Evolutionary conservation across 2,329 filamentous ascomycete species (phyloP), one percentile per base, ranked within the genome.

Genomic region (Colletotrichum siamense): DNA sequence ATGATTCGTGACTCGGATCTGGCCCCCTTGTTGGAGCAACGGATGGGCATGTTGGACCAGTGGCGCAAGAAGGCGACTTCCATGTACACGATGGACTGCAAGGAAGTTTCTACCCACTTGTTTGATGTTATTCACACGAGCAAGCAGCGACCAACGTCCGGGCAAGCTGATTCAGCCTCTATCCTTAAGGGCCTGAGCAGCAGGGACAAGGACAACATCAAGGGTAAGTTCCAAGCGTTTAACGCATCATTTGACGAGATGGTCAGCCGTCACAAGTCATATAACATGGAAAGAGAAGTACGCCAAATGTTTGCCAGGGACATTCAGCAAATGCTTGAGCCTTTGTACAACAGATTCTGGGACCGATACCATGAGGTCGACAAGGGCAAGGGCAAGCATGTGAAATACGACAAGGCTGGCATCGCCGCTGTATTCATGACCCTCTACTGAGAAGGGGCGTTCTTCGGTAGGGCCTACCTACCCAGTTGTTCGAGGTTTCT

Each of bases 361-460:
- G 97, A 99, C 85, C 92, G 96, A 32, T 99, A 99, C 83, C 96
- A 98, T 83, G 97, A 99, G 86, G 93, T 99, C 79, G 96, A 99
- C 86, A 98, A 98, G 88, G 97, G 97, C 76, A 98, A 96, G 86
- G 96, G 96, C 80, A 99, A 99, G 86, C 98, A 99, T 85, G 96
- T 98, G 84, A 98, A 98, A 87, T 99, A 98, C 84, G 96, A 98
- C 87, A 98, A 98, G 88, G 89, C 89, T 55, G 91, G 92, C 64
- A 93, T 99, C 81, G 92, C 94, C 63, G 91, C 91, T 26, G 89
- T 94, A 12, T 93, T 93, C 80, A 81, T 87, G 69, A 90, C 88
- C 69, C 83, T 92, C 32, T 89, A 88, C 78, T 89, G 63, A 66
- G 34, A 15, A 39, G 32, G 32, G 28, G 7, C 30, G 16, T 77